phyloP scores from a whole-genome alignment of 768 basidiomycete species.

The Lyophyllum atratum region DNA sequence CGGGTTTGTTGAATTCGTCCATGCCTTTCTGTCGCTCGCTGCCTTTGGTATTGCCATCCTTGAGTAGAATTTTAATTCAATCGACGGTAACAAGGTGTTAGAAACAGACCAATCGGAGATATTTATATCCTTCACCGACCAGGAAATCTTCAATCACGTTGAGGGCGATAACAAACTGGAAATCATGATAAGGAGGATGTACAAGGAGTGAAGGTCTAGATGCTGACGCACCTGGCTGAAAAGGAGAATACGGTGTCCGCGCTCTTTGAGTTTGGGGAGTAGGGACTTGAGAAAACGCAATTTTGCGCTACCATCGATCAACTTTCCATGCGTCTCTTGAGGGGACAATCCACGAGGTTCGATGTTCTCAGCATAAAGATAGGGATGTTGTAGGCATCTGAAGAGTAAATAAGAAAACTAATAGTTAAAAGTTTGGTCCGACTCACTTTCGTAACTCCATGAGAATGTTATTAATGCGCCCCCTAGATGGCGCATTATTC shows the following conservation, averaged over 20 bases:
- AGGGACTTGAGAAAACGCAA: conserved; percentile 74
- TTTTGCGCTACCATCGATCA: conserved; percentile 87
- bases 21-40: conserved; percentile 88
- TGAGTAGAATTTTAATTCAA: conserved; percentile 5
- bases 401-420: conserved; percentile 1
- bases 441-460: conserved; percentile 88
- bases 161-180: conserved; percentile 84
- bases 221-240: conserved; percentile 78
- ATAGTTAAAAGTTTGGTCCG: background rate
- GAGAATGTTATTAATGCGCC: conserved; percentile 76
- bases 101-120: conserved; percentile 66
- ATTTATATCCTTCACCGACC: conserved; percentile 76
- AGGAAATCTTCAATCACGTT: conserved; percentile 90
- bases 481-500: conserved; percentile 39
- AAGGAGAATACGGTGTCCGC: conserved; percentile 85
- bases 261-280: conserved; percentile 80
- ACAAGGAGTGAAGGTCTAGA: background rate
- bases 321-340: conserved; percentile 70
- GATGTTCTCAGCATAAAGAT: conserved; percentile 77
- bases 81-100: conserved; percentile 1
- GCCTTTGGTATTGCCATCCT: conserved; percentile 92
- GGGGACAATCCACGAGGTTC: conserved; percentile 65
- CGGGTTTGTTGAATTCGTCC: conserved; percentile 90
- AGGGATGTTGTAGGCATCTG: conserved; percentile 91
- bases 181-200: background rate